Base-by-base conservation (phyloP, 768 basidiomycete genomes). In the Russula ochroleuca region DNA sequence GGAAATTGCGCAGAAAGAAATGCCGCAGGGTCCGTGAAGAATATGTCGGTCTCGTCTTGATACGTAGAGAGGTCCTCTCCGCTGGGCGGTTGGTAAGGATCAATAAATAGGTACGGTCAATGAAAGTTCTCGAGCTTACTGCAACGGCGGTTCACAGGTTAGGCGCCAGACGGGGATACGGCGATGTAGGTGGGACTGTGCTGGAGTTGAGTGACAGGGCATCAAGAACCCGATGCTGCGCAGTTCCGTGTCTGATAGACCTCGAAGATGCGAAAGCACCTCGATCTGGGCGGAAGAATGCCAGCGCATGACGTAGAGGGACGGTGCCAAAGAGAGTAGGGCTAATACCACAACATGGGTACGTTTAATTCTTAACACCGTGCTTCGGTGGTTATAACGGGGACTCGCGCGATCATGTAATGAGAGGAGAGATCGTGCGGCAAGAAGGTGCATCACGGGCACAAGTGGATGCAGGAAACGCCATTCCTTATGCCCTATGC, bases 151-250 rank as follows among this genome's bases (percentile, higher is more conserved):
- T 71, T 98, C 96, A 70, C 97, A 99, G 6, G 90, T 88, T 25
- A 99, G 72, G 23, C 89, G 84, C 94, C 95, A 98, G 69, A 88
- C 71, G 23, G 82, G 83, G 10, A 92, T 79, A 28, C 78, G 75
- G 21, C 84, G 78, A 72, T 98, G 97, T 9, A 98, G 72, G 73
- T 94, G 88, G 2, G 93, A 85, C 70, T 92, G 89, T 77, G 91
- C 94, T 6, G 96, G 96, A 1, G 91, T 92, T 23, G 95, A 97
- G 75, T 99, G 96, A 67, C 97, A 99, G 11, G 97, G 96, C 91
- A 94, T 95, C 23, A 98, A 75, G 69, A 93, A 86, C 1, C 91
- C 93, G 23, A 96, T 75, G 21, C 81, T 78, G 6, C 68, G 67
- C 28, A 88, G 75, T 21, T 85, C 77, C 9, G 77, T 70, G 5